Evolutionary conservation across 805 yeast species (phyloP), one percentile per base, ranked within the genome.

Genomic region (Lipomyces chichibuensis): DNA sequence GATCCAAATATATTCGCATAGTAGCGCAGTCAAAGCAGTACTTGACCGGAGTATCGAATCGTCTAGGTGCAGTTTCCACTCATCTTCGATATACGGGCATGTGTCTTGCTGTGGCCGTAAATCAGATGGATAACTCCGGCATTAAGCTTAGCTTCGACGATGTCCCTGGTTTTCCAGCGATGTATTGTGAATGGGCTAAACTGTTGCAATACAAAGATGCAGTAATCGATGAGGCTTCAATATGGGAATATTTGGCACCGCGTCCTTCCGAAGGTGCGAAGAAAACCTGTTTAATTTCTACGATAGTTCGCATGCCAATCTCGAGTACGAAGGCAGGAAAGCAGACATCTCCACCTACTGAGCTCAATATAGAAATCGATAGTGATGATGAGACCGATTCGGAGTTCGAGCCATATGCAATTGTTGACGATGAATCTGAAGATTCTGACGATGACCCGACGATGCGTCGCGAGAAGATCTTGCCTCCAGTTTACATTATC

Each of bases 401-500:
- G n/a, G 72, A 69, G n/a, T 71, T 77, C 43, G 59, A 57, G 29
- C 73, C 77, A 0, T 76, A 69, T 66, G 63, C 73, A 0, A 37
- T 72, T 7, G 74, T 74, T 1, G 74, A 73, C 3, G 80, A 79
- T 43, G 78, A 77, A 11, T 82, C 78, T 7, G 81, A 80, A 61
- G 87, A 85, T 29, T 88, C 88, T 17, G 88, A 83, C 27, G 85
- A 82, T 46, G 86, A 83, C 69, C 84, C 86, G 0, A 77, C 86
- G 0, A 65, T 83, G 72, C 77, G 14, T 74, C 75, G 60, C 6
- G 75, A 76, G 1, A 78, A 75, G 4, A 79, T 85, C 0, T 74
- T 82, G 0, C 76, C 79, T 1, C 92, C 92, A 0, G 81, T 91
- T 1, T 94, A 91, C 72, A 77, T 94, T 52, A 88, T 89, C 70